Base-by-base conservation (phyloP, 2,329 filamentous ascomycete genomes). In the Raffaelea ambrosiae region DNA sequence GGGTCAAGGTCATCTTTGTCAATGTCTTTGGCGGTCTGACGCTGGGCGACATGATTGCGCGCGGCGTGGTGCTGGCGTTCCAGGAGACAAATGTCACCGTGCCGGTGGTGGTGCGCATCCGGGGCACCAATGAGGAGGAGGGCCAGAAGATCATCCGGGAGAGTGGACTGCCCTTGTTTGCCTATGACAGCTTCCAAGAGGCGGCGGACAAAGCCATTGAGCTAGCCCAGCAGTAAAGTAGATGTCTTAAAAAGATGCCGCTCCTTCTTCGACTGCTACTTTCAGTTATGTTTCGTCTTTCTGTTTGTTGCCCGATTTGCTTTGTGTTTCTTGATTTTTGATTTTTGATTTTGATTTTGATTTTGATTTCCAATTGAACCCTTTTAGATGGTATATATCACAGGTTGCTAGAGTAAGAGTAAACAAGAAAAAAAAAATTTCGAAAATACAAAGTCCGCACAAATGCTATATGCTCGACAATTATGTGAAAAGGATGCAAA, bases 21-120 rank as follows among this genome's bases (percentile, higher is more conserved):
- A 82, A 81, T 48, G 77, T 81, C 9, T 81, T 70, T 54, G 68
- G 68, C 33, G 68, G 67, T 13, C 59, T 88, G 56, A 88, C 83
- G 7, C 73, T 83, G 50, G 86, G 86, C 33, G 85, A 88, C 55
- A 89, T 90, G 85, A 90, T 90, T 62, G 86, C 86, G 0, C 72
- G 81, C 49, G 86, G 86, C 0, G 76, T 91, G 43, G 70, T 90
- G 22, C 58, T 86, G 55, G 86, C 86, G 1, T 88, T 89, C 59
- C 72, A 75, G 52, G 82, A 89, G 58, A 62, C 88, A 47, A 58
- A 62, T 86, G 50, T 84, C 57, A 66, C 63, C n/a, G 71, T 86
- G 2, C 86, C 86, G 0, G 83, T 90, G 1, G 84, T 90, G n/a
- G 86, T 90, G 26, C 73, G 86, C 54, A 73, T 90, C 53, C 71